Evolutionary conservation across 106 monocot genomes (phyloP).

Genomic region (Apostasia shenzhenica): DNA sequence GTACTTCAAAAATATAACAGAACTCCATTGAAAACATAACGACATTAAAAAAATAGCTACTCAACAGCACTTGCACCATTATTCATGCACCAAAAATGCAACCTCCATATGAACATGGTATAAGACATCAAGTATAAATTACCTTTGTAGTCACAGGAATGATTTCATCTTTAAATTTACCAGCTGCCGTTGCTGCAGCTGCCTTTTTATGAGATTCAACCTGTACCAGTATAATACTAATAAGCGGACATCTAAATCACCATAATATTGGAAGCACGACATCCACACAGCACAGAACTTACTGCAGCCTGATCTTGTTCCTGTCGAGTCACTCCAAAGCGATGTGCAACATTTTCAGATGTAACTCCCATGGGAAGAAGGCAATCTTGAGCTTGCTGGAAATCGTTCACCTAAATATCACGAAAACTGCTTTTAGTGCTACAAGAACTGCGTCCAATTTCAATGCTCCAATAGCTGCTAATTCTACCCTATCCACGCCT

Average conservation of each 20-base stretch:
- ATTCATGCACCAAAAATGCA: too few relatives aligned
- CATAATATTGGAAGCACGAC: not conserved
- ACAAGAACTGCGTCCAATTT: too few relatives aligned
- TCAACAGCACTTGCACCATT: too few relatives aligned
- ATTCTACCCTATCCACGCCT: too few relatives aligned
- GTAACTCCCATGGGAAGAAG: slow-evolving; percentile 91
- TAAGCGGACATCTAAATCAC: not conserved
- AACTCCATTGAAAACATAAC: too few relatives aligned
- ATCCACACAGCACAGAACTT: slow-evolving; percentile 18
- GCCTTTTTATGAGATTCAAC: slow-evolving; percentile 92
- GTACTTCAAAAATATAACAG: too few relatives aligned
- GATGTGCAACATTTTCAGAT: slow-evolving; percentile 78
- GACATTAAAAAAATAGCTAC: too few relatives aligned
- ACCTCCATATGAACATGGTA: too few relatives aligned
- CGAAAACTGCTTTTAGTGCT: not conserved
- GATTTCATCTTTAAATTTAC: slow-evolving; percentile 98
- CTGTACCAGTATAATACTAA: slow-evolving; percentile 20
- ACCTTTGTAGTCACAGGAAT: slow-evolving; percentile 92
- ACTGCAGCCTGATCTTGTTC: slow-evolving; percentile 69
- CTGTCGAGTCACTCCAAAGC: slow-evolving; percentile 53
- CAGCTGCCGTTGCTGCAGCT: slow-evolving; percentile 81
- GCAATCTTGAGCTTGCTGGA: slow-evolving; percentile 64
- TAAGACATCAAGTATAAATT: not conserved
- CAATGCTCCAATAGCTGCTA: too few relatives aligned
- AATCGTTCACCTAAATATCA: slow-evolving; percentile 25